Percentiles rank a stretch among this genome's conserved stretches.
Evolutionary conservation across 148 eudicot genomes (phyloP).

Genomic region (Vaccinium corymbosum): DNA sequence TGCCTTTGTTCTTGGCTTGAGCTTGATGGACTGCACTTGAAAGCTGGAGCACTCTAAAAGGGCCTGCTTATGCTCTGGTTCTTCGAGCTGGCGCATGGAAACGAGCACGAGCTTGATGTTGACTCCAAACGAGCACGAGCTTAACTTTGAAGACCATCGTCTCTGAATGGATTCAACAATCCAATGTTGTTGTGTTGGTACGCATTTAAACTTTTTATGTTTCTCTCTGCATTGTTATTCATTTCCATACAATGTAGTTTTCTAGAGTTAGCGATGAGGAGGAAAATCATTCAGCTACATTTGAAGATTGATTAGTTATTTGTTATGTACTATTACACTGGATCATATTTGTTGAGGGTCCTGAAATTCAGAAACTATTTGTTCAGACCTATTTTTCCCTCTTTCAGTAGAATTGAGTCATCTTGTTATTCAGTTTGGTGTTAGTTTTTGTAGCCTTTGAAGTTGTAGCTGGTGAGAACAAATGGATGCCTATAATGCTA

Average conservation of each 20-base stretch:
- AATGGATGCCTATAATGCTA: slow-evolving; percentile 17
- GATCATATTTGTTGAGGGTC: slow-evolving; percentile 15
- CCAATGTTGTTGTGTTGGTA: slow-evolving; percentile 28
- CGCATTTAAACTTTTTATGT: slow-evolving; percentile 18
- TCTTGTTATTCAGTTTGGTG: slow-evolving; percentile 6
- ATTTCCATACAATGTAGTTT: slow-evolving; percentile 32
- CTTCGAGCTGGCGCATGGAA: background rate
- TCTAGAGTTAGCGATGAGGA: slow-evolving; percentile 24
- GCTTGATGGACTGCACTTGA: slow-evolving; percentile 18
- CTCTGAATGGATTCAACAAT: slow-evolving; percentile 27
- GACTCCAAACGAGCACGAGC: background rate
- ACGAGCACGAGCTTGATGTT: slow-evolving; percentile 3
- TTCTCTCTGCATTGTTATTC: slow-evolving; percentile 35
- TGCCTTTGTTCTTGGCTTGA: slow-evolving; percentile 14
- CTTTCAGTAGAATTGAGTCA: slow-evolving; percentile 7
- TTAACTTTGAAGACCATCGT: slow-evolving; percentile 12
- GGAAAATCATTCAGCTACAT: slow-evolving; percentile 16
- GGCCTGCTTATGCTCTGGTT: slow-evolving; percentile 9
- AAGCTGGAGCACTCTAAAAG: slow-evolving; percentile 1
- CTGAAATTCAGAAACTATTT: slow-evolving; percentile 13
- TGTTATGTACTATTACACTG: slow-evolving; percentile 10
- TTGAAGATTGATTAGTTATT: slow-evolving; percentile 11
- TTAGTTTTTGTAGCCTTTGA: slow-evolving; percentile 13
- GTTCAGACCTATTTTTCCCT: slow-evolving; percentile 8
- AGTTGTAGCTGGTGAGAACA: slow-evolving; percentile 30